These are phyloP conservation scores for Rosellinia necatrix DNA, from an alignment of 2,329 filamentous ascomycete genomes.

Conservation along the genomic window DNA sequence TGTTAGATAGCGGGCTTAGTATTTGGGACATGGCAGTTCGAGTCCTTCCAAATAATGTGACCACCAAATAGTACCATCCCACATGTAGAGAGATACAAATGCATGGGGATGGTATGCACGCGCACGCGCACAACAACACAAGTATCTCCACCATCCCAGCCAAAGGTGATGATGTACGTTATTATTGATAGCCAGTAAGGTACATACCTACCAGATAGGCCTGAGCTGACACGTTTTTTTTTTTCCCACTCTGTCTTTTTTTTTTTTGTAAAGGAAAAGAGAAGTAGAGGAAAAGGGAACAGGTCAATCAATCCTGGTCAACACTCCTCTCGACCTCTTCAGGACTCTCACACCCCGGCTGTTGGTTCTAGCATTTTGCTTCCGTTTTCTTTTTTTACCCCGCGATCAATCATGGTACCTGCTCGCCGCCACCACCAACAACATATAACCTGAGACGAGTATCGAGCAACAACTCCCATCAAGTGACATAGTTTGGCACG, in stretches of 20 bases:
- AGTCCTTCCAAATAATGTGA: slow-evolving; percentile 21
- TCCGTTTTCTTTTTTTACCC: neutral
- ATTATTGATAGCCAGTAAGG: too few relatives aligned
- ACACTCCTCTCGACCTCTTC: too few relatives aligned
- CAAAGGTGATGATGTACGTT: slow-evolving; percentile 13
- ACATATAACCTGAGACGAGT: slow-evolving; percentile 3
- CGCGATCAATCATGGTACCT: neutral
- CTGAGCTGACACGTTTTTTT: neutral
- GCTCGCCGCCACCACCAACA: neutral
- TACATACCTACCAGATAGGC: neutral
- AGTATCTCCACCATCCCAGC: slow-evolving; percentile 20
- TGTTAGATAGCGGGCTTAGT: neutral
- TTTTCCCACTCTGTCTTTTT: neutral
- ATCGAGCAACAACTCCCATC: neutral
- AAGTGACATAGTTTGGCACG: slow-evolving; percentile 18
- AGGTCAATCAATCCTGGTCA: too few relatives aligned
- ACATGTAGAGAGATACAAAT: slow-evolving; percentile 15
- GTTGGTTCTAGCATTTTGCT: slow-evolving; percentile 1
- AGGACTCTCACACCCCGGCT: neutral
- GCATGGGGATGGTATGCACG: slow-evolving; percentile 22
- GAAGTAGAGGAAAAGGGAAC: too few relatives aligned
- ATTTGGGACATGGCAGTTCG: slow-evolving; percentile 14
- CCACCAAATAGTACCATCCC: slow-evolving; percentile 18
- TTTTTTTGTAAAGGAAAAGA: too few relatives aligned
- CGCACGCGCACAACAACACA: slow-evolving; percentile 22